Base-by-base conservation (phyloP, 352 stramenopile genomes). In the Phytophthora brassicae region DNA sequence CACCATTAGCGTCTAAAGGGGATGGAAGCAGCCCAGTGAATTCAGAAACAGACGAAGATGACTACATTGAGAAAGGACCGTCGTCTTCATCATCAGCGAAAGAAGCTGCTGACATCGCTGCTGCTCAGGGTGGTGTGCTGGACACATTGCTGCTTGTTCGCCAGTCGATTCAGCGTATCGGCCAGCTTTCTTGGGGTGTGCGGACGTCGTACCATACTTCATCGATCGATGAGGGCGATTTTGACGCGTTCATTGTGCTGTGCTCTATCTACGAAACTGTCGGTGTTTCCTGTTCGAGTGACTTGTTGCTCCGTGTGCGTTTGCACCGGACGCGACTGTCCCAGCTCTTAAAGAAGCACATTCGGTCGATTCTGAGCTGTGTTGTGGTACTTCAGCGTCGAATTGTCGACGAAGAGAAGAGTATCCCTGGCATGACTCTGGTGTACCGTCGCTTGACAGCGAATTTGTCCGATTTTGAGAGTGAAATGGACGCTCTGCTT, bases 131-230 rank as follows among this genome's bases (percentile, higher is more conserved):
- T 16, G 84, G 86, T 22, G 81, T 92, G 7, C 55, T 95, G 14
- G 86, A 95, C 28, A 85, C 84, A 14, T 66, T 95, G 9, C 49
- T 95, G 13, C 74, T 95, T 2, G 86, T 95, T 22, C 84, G 86
- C 22, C 86, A 95, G 57, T 91, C 84, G n/a, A 89, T 93, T 19
- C 84, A 92, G 66, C 82, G 81, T 54, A 90, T 95, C 17, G 82
- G 84, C 8, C 82, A 90, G 47, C 65, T 95, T 16, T 92, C 84
- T 5, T 95, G 86, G 86, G 85, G 84, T 8, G 72, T 92, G 7
- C 84, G 86, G 6, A 93, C 86, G 5, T 92, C 86, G n/a, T 88
- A 81, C 49, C 84, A 95, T 60, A 95, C 86, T 38, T 88, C 82
- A 9, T 86, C 81, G 9, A 89, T 92, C 62, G 86, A 95, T 29